These are phyloP conservation scores for Pichia eremophila DNA, from an alignment of 805 yeast genomes.

Conservation along the genomic window DNA sequence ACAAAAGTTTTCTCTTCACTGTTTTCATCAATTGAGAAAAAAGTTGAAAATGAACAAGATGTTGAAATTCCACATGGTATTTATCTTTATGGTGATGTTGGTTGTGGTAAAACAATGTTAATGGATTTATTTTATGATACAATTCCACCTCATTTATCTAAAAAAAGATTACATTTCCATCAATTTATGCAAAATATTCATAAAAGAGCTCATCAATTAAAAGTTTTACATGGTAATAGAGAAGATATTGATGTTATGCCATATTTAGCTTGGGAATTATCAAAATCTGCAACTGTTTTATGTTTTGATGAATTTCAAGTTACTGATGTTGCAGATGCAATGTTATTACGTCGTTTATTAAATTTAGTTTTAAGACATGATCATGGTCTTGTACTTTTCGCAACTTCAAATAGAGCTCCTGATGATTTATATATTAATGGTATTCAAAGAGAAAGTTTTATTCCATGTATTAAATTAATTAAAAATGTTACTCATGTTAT, in stretches of 20 bases:
- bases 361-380: constrained; percentile 57
- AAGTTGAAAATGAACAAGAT: background rate
- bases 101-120: constrained; percentile 96
- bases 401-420: constrained; percentile 93
- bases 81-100: constrained; percentile 93
- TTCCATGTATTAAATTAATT: constrained; percentile 82
- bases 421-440: constrained; percentile 91
- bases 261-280: constrained; percentile 70
- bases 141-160: constrained; percentile 67
- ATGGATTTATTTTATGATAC: constrained; percentile 92
- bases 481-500: constrained; percentile 68
- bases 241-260: constrained; percentile 76
- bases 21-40: constrained; percentile 12
- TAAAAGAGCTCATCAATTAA: constrained; percentile 72
- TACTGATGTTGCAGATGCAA: constrained; percentile 97
- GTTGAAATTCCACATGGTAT: constrained; percentile 64
- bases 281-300: constrained; percentile 63
- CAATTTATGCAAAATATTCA: constrained; percentile 95
- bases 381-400: constrained; percentile 80
- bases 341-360: constrained; percentile 75
- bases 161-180: constrained; percentile 84
- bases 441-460: constrained; percentile 81
- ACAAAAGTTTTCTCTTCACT: constrained; percentile 25
- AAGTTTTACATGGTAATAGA: constrained; percentile 52
- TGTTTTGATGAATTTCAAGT: constrained; percentile 98